These are phyloP conservation scores for Quercus robur DNA, from an alignment of 306 rosid species.

Conservation along the genomic window DNA sequence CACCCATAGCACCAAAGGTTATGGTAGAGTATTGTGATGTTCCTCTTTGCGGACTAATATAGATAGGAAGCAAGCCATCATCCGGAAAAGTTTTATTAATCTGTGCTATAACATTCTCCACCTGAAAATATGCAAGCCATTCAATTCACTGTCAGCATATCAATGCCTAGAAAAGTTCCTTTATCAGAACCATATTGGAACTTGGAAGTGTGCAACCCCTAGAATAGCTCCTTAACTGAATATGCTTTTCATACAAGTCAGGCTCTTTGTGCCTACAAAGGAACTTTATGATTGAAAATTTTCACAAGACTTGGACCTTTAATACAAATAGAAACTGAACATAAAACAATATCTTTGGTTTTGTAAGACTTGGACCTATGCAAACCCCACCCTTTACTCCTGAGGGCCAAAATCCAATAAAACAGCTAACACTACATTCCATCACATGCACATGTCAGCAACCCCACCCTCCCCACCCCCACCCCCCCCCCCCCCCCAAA, in stretches of 20 bases:
- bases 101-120: conserved; percentile 67
- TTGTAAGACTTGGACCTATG: neutral
- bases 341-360: neutral
- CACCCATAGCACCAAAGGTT: conserved; percentile 99
- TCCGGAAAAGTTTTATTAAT: conserved; percentile 80
- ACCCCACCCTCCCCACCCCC: neutral
- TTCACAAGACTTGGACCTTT: neutral
- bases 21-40: conserved; percentile 53
- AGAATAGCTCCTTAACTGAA: neutral
- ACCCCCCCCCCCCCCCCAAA: neutral
- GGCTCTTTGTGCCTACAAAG: neutral
- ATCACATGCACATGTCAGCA: neutral
- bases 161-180: conserved; percentile 1
- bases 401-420: neutral
- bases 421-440: neutral
- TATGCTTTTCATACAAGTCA: conserved; percentile 5
- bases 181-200: conserved; percentile 12
- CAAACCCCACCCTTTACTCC: neutral
- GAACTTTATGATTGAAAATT: neutral
- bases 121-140: conserved; percentile 53
- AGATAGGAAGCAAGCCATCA: conserved; percentile 95
- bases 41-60: conserved; percentile 73
- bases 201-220: neutral
- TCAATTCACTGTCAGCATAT: conserved; percentile 29
- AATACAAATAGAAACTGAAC: neutral